A percentile compares a stretch with the other conserved stretches of the same genome.
These are phyloP conservation scores for Pyropia haitanensis DNA, from an alignment of 23 red algal genomes.

Conservation along the genomic window DNA sequence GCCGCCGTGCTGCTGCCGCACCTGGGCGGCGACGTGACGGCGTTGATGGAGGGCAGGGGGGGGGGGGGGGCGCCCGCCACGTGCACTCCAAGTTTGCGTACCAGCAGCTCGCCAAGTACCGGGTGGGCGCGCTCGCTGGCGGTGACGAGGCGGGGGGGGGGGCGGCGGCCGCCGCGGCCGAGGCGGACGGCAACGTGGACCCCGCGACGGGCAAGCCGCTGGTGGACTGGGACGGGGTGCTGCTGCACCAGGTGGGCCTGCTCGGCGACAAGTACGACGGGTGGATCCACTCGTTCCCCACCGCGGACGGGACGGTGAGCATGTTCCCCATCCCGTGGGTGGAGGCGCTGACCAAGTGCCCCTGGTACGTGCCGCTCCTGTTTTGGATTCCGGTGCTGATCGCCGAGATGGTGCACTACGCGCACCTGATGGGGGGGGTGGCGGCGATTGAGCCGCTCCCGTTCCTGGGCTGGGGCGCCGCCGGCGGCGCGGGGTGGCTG, in stretches of 20 bases:
- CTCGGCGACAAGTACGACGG: constrained; percentile 80
- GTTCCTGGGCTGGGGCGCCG: constrained; percentile 9
- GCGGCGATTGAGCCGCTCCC: neutral
- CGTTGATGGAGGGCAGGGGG: constrained; percentile 41
- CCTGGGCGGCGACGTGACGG: constrained; percentile 70
- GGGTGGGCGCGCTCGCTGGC: constrained; percentile 46
- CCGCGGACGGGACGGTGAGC: constrained; percentile 78
- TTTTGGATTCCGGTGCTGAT: constrained; percentile 81
- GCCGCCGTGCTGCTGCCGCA: constrained; percentile 33
- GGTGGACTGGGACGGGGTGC: constrained; percentile 73
- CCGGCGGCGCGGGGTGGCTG: constrained; percentile 71
- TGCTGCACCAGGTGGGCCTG: constrained; percentile 86
- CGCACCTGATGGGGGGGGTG: constrained; percentile 23
- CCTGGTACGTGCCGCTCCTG: constrained; percentile 92
- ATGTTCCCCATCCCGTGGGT: constrained; percentile 78
- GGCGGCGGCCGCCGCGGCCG: neutral
- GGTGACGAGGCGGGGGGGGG: constrained; percentile 3
- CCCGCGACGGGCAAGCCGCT: constrained; percentile 39
- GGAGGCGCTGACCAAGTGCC: constrained; percentile 87
- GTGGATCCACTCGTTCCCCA: constrained; percentile 96
- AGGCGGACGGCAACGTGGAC: constrained; percentile 44
- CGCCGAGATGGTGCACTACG: constrained; percentile 27
- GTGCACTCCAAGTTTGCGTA: constrained; percentile 62
- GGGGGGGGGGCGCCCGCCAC: constrained; percentile 22
- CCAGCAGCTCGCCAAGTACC: constrained; percentile 64